Percentiles rank a stretch among this genome's conserved stretches.
These are phyloP conservation scores for Inosperma sp. DNA, from an alignment of 768 basidiomycete genomes.

Conservation along the genomic window DNA sequence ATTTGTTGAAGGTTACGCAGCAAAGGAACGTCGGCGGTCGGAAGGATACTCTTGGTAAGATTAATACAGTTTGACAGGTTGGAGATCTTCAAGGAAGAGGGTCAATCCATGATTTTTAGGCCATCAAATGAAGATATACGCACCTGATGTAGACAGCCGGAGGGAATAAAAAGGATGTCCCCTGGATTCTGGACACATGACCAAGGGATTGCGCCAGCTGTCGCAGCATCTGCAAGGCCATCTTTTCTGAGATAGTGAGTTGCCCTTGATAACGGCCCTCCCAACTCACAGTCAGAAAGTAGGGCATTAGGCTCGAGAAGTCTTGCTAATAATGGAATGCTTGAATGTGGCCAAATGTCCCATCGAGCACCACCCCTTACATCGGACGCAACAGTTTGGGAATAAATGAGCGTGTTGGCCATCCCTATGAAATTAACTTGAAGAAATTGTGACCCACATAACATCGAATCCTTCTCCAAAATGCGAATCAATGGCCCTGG, in stretches of 20 bases:
- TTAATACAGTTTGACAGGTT: not conserved
- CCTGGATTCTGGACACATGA: slow-evolving; percentile 3
- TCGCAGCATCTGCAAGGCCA: not conserved
- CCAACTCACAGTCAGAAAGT: not conserved
- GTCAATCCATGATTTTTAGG: not conserved
- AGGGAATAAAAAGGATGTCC: too few relatives aligned
- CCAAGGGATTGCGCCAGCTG: not conserved
- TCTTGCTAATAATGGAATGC: too few relatives aligned
- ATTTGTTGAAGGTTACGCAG: not conserved
- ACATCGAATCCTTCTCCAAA: too few relatives aligned
- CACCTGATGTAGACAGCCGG: slow-evolving; percentile 8
- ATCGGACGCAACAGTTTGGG: too few relatives aligned
- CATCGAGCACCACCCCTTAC: too few relatives aligned
- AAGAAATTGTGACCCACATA: too few relatives aligned
- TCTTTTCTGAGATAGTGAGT: not conserved
- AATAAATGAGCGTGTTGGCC: too few relatives aligned
- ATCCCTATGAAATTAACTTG: too few relatives aligned
- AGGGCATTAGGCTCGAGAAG: too few relatives aligned
- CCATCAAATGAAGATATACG: not conserved
- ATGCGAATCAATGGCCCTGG: too few relatives aligned
- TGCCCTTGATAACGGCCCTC: not conserved
- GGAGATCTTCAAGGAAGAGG: not conserved
- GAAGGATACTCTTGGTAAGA: not conserved
- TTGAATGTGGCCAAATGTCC: too few relatives aligned
- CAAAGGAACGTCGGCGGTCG: not conserved